These are phyloP conservation scores for Russula virescens DNA, from an alignment of 768 basidiomycete species.

Conservation along the genomic window DNA sequence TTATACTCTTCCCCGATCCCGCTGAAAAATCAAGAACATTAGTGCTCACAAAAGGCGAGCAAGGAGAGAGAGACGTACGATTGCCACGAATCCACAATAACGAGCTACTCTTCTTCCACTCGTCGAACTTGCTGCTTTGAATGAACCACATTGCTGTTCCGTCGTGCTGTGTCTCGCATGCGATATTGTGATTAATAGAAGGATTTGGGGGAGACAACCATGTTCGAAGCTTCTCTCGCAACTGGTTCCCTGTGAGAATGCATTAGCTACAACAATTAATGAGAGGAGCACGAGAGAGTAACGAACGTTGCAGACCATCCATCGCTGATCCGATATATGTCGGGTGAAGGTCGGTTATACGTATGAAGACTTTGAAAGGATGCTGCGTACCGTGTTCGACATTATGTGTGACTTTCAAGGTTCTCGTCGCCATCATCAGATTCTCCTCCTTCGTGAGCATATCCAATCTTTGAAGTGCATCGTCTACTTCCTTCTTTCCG, in stretches of 20 bases:
- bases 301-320: background rate
- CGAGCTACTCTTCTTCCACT: background rate
- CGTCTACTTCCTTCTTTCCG: too few relatives aligned
- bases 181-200: background rate
- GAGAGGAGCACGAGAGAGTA: background rate
- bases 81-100: background rate
- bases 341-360: background rate
- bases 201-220: background rate
- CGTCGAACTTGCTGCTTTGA: background rate
- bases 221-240: background rate
- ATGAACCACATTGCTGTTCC: background rate
- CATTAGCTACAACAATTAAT: background rate
- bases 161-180: background rate
- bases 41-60: background rate
- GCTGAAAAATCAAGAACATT: background rate
- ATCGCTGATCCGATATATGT: background rate
- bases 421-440: too few relatives aligned
- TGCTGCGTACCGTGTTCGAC: too few relatives aligned
- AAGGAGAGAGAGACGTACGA: background rate
- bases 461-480: too few relatives aligned
- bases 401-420: too few relatives aligned
- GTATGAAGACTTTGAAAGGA: background rate
- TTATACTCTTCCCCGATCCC: background rate
- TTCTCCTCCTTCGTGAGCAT: too few relatives aligned
- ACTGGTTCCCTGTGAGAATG: background rate